Evolutionary conservation across 139 green algal species (phyloP).

Genomic region (Nannochloris sp.): DNA sequence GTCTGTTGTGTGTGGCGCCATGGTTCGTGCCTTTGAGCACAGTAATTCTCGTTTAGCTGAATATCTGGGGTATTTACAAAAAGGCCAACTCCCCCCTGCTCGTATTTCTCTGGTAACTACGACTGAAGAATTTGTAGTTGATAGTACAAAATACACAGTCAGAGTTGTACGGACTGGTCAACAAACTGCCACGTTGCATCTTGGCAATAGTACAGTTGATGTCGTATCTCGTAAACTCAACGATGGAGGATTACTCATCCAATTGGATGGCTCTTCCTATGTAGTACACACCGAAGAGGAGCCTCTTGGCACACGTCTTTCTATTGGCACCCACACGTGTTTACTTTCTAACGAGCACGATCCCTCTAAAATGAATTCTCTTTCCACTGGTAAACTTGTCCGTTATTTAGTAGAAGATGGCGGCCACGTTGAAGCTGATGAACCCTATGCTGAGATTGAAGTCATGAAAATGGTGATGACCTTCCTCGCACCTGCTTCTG

Average conservation of each 20-base stretch:
- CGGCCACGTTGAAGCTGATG: constrained; percentile 47
- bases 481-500: constrained; percentile 62
- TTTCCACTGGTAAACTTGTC: constrained; percentile 75
- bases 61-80: constrained; percentile 86
- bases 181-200: constrained; percentile 30
- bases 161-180: constrained; percentile 39
- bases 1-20: constrained; percentile 72
- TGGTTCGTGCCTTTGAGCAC: constrained; percentile 48
- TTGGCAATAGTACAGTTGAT: constrained; percentile 66
- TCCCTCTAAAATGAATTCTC: constrained; percentile 30
- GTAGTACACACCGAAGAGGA: constrained; percentile 93
- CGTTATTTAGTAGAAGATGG: constrained; percentile 71
- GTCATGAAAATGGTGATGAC: constrained; percentile 96
- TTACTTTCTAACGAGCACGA: constrained; percentile 75
- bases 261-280: constrained; percentile 84
- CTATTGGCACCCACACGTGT: constrained; percentile 82
- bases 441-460: constrained; percentile 78
- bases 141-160: constrained; percentile 73
- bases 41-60: constrained; percentile 56
- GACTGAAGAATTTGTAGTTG: constrained; percentile 46
- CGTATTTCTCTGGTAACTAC: constrained; percentile 63
- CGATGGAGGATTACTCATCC: constrained; percentile 87
- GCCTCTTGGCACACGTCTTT: constrained; percentile 77
- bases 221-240: constrained; percentile 74
- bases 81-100: constrained; percentile 88